phyloP scores from a whole-genome alignment of 306 rosid species.

The Fragaria nilgerrensis region DNA sequence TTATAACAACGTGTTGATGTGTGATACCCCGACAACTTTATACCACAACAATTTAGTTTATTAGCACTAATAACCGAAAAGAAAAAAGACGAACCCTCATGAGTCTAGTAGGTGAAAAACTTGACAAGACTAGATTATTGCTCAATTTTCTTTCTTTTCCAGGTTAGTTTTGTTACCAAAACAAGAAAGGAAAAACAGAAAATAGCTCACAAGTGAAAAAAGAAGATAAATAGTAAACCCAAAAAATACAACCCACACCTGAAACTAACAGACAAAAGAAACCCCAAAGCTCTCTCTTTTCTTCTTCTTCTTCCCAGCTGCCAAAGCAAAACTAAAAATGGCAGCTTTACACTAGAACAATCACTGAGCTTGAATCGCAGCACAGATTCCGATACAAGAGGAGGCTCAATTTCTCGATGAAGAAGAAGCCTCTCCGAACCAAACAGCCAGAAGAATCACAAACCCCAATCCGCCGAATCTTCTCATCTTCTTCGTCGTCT shows the following conservation, averaged over 20 bases:
- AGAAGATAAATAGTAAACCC: conserved; percentile 3
- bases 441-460: neutral
- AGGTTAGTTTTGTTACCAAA: neutral
- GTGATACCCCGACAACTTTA: no score
- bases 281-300: neutral
- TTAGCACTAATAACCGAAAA: no score
- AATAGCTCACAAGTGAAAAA: neutral
- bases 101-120: no score
- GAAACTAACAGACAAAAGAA: neutral
- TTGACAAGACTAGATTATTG: no score
- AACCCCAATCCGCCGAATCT: neutral
- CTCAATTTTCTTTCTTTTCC: neutral
- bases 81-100: no score
- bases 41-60: no score
- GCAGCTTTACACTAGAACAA: neutral
- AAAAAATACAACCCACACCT: neutral
- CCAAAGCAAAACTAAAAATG: neutral
- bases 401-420: conserved; percentile 6
- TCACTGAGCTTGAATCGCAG: neutral
- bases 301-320: neutral
- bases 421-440: conserved; percentile 5
- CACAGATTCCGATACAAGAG: neutral
- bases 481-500: conserved; percentile 2
- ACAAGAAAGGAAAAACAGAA: neutral
- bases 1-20: no score